phyloP scores from a whole-genome alignment of 2,329 filamentous ascomycete genomes.

The Penicillium sp. region DNA sequence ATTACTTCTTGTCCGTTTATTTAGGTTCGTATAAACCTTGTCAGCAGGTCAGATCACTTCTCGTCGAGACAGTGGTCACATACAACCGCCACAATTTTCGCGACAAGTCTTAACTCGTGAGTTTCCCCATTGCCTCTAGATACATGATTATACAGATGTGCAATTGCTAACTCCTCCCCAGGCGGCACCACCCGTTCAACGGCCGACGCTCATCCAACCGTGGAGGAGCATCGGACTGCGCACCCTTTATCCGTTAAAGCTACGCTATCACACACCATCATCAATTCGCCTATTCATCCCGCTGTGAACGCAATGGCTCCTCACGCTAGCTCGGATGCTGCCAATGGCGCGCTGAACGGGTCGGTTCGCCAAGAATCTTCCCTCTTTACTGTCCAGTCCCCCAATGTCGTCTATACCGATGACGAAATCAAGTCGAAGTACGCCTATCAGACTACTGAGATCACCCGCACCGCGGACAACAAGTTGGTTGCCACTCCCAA shows the following conservation, averaged over 20 bases:
- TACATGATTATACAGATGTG: neutral
- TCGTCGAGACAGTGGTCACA: conserved; percentile 59
- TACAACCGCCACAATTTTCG: conserved; percentile 88
- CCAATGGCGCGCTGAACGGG: conserved; percentile 57
- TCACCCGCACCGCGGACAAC: conserved; percentile 69
- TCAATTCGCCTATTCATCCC: conserved; percentile 38
- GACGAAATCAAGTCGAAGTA: conserved; percentile 89
- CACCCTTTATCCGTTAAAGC: conserved; percentile 48
- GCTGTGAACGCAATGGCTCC: conserved; percentile 73
- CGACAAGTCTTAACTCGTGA: conserved; percentile 96
- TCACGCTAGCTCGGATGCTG: conserved; percentile 69
- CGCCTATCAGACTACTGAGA: conserved; percentile 89
- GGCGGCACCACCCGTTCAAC: conserved; percentile 94
- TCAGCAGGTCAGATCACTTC: conserved; percentile 52
- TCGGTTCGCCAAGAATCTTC: conserved; percentile 45
- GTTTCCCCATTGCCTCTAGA: conserved; percentile 38
- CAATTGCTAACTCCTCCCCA: conserved; percentile 41
- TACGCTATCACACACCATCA: conserved; percentile 39
- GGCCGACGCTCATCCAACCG: conserved; percentile 89
- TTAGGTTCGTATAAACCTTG: conserved; percentile 31
- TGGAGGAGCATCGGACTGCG: conserved; percentile 71
- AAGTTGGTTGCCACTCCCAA: conserved; percentile 81
- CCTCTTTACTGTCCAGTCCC: conserved; percentile 84
- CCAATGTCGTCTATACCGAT: conserved; percentile 89
- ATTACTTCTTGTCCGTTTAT: conserved; percentile 11